A percentile compares a stretch with the other conserved stretches of the same genome.
phyloP scores from a whole-genome alignment of 179 eudicot genomes.

The Pouteria campechiana region DNA sequence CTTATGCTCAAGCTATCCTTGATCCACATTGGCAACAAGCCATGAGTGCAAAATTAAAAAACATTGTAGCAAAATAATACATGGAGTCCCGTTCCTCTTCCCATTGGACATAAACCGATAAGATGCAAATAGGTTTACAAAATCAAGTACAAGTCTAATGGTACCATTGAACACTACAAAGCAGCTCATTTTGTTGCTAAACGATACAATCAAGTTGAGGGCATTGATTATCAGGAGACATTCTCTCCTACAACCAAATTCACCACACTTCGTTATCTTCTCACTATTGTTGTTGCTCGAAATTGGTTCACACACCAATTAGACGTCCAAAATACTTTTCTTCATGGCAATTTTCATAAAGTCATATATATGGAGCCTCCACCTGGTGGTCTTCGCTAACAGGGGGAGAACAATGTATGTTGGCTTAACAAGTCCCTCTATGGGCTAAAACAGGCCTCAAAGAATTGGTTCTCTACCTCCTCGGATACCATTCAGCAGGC shows the following conservation, averaged over 20 bases:
- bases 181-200: conserved; percentile 1
- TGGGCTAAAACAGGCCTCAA: conserved; percentile 1
- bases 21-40: too few species aligned
- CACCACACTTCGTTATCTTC: background rate
- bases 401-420: background rate
- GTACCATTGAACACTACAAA: conserved; percentile 1
- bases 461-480: background rate
- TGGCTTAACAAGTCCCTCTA: background rate
- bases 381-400: background rate
- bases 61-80: too few species aligned
- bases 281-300: background rate
- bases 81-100: too few species aligned
- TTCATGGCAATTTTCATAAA: background rate
- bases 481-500: background rate
- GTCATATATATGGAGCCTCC: background rate
- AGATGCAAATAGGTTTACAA: too few species aligned
- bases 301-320: background rate
- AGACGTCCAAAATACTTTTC: background rate
- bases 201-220: background rate
- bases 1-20: too few species aligned
- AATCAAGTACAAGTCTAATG: background rate
- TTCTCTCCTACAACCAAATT: background rate
- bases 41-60: too few species aligned
- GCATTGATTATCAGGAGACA: background rate
- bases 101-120: too few species aligned